Evolutionary conservation across 2,329 filamentous ascomycete species (phyloP), one percentile per base, ranked within the genome.

Genomic region (Aspergillus sp.): DNA sequence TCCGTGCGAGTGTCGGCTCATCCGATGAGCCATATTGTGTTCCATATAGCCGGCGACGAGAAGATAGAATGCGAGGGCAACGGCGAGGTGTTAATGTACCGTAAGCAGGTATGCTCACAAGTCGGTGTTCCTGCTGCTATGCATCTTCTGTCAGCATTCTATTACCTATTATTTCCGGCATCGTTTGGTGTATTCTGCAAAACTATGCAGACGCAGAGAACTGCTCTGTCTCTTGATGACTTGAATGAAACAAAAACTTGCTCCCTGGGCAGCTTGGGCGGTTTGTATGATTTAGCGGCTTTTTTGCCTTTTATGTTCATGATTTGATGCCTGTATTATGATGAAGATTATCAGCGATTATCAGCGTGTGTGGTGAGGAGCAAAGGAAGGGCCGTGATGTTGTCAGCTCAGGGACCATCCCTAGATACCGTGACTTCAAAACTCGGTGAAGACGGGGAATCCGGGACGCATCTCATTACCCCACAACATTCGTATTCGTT

Each of bases 21-120:
- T 66, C 73, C 11, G 72, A 76, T 59, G 75, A 77, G 56, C 72
- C 74, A 34, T 76, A 71, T 50, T 76, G 67, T 53, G 69, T 71
- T 38, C 69, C 69, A 39, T 76, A 73, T 66, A 76, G 69, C 66
- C 71, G 69, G 34, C 62, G 72, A 49, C 66, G 74, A n/a, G 74
- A 76, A 53, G 68, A 73, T 56, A 71, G 74, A 50, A 69, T 74
- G 69, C 66, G 72, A 45, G 68, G 65, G 9, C 70, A 74, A 48
- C 65, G 67, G 20, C 64, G 66, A 43, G 68, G 73, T 15, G 65
- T 74, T 32, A 70, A 72, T 57, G 69, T 74, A 57, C 66, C 67
- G 50, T 72, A 61, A 38, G 38, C 26, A 26, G 30, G 22, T 15
- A 45, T 38, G 22, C 17, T n/a, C 11, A 18, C 9, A 8, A 5